A percentile compares a stretch with the other conserved stretches of the same genome.
Conservation (phyloP, 768 basidiomycete species). For the Cystofilobasidium capitatum region DNA sequence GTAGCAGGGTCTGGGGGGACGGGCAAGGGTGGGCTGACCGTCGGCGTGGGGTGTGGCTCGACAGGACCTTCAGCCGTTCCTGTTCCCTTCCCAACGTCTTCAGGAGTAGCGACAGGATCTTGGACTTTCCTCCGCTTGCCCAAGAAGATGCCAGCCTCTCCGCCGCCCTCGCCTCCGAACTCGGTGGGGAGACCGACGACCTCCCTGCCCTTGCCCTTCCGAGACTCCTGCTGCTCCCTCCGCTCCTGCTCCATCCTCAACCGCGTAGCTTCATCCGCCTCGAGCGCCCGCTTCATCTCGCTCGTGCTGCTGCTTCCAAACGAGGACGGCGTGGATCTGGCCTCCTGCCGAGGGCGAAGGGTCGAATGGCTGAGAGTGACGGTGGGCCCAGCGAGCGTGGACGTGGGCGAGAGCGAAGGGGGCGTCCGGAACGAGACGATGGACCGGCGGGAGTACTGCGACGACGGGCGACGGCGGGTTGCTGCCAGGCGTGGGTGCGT, state of each 20-base stretch:
- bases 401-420: neutral
- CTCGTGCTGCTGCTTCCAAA: neutral
- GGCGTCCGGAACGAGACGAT: constrained; percentile 2
- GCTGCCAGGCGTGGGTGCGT: neutral
- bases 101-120: neutral
- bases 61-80: neutral
- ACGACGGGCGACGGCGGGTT: neutral
- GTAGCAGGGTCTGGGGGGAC: neutral
- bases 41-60: neutral
- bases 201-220: constrained; percentile 19
- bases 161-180: constrained; percentile 22
- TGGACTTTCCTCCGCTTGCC: constrained; percentile 8
- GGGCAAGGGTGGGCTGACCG: neutral
- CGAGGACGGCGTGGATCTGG: neutral
- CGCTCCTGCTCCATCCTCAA: neutral
- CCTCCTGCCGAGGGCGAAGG: neutral
- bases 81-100: neutral
- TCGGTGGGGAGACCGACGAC: constrained; percentile 8
- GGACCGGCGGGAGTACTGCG: neutral
- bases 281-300: constrained; percentile 15
- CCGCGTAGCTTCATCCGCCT: neutral
- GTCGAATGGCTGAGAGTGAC: neutral
- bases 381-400: neutral
- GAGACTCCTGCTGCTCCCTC: neutral
- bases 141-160: constrained; percentile 18